These are phyloP conservation scores for Eimeria praecox DNA, from an alignment of 169 alveolate species.

Conservation along the genomic window DNA sequence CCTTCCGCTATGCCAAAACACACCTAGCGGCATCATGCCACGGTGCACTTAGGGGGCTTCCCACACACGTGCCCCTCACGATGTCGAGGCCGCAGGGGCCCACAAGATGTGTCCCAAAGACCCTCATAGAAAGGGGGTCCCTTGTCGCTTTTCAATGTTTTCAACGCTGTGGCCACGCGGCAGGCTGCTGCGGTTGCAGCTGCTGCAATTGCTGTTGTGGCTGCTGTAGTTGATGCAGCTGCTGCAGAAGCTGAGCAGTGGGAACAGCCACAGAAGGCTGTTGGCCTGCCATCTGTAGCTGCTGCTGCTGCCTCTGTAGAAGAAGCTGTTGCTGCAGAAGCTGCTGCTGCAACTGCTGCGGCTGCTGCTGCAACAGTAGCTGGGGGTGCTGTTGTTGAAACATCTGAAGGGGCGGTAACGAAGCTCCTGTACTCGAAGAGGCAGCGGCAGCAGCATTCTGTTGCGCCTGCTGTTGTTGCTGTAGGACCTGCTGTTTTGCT, in stretches of 20 bases:
- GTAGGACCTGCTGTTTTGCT: slow-evolving; percentile 26
- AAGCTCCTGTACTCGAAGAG: background rate
- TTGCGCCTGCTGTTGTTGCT: slow-evolving; percentile 20
- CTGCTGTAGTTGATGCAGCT: slow-evolving; percentile 44
- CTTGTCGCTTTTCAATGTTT: background rate
- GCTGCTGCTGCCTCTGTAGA: slow-evolving; percentile 64
- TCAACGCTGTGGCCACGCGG: slow-evolving; percentile 29
- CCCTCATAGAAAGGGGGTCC: background rate
- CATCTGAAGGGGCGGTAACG: slow-evolving; percentile 43
- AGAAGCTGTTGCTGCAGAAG: slow-evolving; percentile 61
- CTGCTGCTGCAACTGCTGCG: slow-evolving; percentile 40
- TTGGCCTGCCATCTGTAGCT: slow-evolving; percentile 44
- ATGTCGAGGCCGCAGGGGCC: background rate
- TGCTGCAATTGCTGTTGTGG: slow-evolving; percentile 13
- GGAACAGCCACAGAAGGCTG: slow-evolving; percentile 28
- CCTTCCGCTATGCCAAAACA: background rate
- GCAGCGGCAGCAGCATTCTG: slow-evolving; percentile 55
- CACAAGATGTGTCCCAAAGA: background rate
- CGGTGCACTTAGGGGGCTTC: background rate
- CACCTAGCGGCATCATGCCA: background rate
- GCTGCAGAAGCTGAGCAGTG: slow-evolving; percentile 44
- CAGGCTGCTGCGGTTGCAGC: slow-evolving; percentile 48
- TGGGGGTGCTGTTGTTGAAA: slow-evolving; percentile 58
- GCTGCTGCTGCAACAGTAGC: slow-evolving; percentile 50
- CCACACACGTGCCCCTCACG: background rate